Evolutionary conservation across 768 basidiomycete species (phyloP).

Genomic region (Amanita exitialis): DNA sequence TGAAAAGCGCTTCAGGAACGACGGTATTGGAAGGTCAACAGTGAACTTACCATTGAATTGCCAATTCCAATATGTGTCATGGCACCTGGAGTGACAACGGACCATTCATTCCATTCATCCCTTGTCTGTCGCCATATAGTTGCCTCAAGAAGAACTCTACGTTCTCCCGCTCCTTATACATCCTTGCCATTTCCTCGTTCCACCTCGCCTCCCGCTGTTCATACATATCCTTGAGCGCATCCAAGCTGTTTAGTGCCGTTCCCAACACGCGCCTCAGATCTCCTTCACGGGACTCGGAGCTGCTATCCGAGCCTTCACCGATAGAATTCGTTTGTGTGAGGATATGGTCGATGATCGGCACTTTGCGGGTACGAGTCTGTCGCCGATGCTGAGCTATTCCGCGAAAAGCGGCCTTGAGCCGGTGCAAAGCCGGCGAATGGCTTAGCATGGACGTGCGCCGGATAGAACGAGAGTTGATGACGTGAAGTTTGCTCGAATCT

Average conservation of each 20-base stretch:
- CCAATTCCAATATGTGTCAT: not conserved
- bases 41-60: not conserved
- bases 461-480: slow-evolving; percentile 58
- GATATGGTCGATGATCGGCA: slow-evolving; percentile 39
- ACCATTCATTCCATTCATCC: not conserved
- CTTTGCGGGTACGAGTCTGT: slow-evolving; percentile 29
- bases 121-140: slow-evolving; percentile 34
- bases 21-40: too few relatives aligned
- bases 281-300: slow-evolving; percentile 44
- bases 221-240: slow-evolving; percentile 52
- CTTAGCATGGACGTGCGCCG: slow-evolving; percentile 41
- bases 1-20: too few relatives aligned
- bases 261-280: slow-evolving; percentile 63
- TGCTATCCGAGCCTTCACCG: slow-evolving; percentile 46
- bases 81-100: not conserved
- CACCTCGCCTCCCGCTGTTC: slow-evolving; percentile 61
- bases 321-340: slow-evolving; percentile 31
- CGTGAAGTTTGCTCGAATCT: slow-evolving; percentile 56
- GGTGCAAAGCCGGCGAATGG: slow-evolving; percentile 38
- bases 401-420: slow-evolving; percentile 48
- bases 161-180: slow-evolving; percentile 56
- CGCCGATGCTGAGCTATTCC: slow-evolving; percentile 49
- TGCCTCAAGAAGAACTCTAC: slow-evolving; percentile 60
- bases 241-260: slow-evolving; percentile 57
- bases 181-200: slow-evolving; percentile 57